Conservation (phyloP, 1,284 basidiomycete species). For the Heterobasidion irregulare region DNA sequence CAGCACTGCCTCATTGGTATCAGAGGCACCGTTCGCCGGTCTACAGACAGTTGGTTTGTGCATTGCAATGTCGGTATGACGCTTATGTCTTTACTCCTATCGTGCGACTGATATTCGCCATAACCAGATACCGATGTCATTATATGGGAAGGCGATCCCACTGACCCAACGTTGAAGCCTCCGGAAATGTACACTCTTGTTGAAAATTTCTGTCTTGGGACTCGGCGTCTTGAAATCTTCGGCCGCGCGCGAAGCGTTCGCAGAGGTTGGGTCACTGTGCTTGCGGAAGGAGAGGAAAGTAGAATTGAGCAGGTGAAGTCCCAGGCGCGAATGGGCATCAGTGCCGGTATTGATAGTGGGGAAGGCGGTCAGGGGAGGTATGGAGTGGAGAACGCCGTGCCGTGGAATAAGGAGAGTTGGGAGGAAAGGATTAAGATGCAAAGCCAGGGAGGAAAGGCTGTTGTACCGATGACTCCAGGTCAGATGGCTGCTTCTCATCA, state of each 20-base stretch:
- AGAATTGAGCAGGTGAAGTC: conserved; percentile 28
- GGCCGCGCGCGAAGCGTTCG: conserved; percentile 69
- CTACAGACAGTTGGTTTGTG: conserved; percentile 91
- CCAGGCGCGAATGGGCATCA: conserved; percentile 1
- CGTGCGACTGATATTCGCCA: neutral
- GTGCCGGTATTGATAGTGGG: conserved; percentile 21
- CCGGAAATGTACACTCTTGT: conserved; percentile 93
- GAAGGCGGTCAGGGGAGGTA: conserved; percentile 18
- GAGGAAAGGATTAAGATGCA: neutral
- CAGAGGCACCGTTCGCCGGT: conserved; percentile 89
- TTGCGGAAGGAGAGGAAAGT: conserved; percentile 55
- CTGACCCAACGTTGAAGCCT: conserved; percentile 79
- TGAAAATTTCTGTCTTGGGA: conserved; percentile 96
- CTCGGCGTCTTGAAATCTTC: conserved; percentile 88
- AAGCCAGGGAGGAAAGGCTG: neutral
- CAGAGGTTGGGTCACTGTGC: conserved; percentile 89
- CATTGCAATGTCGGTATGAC: conserved; percentile 90
- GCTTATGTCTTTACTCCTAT: neutral
- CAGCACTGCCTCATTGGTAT: conserved; percentile 99
- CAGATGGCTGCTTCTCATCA: neutral
- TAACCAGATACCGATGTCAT: conserved; percentile 89
- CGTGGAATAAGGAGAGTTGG: conserved; percentile 1
- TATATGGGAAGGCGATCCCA: conserved; percentile 84
- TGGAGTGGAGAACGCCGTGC: neutral
- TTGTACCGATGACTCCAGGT: conserved; percentile 1